Base-by-base conservation (phyloP, 192 early-diverging fungal genomes). In the Umbelopsis sp. region DNA sequence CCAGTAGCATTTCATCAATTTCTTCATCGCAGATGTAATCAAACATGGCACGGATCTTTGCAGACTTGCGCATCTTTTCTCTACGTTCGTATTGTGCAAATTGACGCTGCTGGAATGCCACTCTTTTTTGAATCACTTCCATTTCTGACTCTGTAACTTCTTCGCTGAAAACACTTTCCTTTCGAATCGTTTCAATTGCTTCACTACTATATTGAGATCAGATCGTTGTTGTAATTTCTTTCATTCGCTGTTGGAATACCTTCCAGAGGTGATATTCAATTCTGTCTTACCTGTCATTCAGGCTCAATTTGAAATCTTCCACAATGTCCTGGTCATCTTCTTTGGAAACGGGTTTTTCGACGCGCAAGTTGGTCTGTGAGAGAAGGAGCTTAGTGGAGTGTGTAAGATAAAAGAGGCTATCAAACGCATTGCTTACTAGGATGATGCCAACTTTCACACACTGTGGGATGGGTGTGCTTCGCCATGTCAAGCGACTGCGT, bases 81-180 rank as follows among this genome's bases (percentile, higher is more conserved):
- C 90, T 87, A 50, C 86, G 82, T 76, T 95, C 91, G 82, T 88
- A 96, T 73, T 92, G 93, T 46, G 91, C 88, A 84, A 94, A 96
- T 88, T 88, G 93, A 69, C 87, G 87, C 70, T 94, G 96, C 72
- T 97, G 95, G 51, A 98, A 83, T 20, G 91, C 94, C 12, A 98
- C 91, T 8, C 95, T 86, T 78, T 94, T 88, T 73, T 95, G 86
- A 78, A 98, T 98, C 71, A 98, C 93, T 50, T 87, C 87, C 88
- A 88, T 87, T 76, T 98, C 96, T 47, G 91, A 89, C 72, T 92
- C 91, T 1, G 96, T 98, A 27, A 96, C 90, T 78, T 95, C 93
- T 64, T 95, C 88, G 71, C 90, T 84, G 79, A 98, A 98, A 2
- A 98, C 89, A 46, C 92, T 89, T 68, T 94, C 91, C 74, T 95